These are phyloP conservation scores for Solanum bulbocastanum DNA, from an alignment of 257 asterid genomes.

Conservation along the genomic window DNA sequence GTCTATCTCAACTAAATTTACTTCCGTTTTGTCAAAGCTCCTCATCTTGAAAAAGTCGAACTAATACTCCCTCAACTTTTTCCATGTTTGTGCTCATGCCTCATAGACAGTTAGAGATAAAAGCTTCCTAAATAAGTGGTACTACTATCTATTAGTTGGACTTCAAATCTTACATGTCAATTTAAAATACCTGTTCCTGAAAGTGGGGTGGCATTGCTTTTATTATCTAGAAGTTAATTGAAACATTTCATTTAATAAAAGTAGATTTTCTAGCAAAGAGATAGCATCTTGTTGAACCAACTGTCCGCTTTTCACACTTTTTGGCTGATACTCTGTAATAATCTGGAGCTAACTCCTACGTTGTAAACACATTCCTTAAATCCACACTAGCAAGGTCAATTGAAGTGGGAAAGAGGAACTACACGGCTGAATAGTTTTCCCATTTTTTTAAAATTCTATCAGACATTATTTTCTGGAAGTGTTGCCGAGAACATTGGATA, in stretches of 20 bases:
- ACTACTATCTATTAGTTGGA: neutral
- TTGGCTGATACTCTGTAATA: neutral
- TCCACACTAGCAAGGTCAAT: neutral
- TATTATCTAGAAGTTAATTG: neutral
- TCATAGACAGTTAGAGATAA: neutral
- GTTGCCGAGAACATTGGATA: constrained; percentile 88
- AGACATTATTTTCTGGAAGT: constrained; percentile 84
- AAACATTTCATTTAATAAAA: neutral
- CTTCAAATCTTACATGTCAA: neutral
- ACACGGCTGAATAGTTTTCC: neutral
- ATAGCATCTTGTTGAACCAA: neutral
- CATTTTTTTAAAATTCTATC: neutral
- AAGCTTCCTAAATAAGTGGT: neutral
- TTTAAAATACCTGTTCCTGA: neutral
- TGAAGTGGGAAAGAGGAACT: neutral
- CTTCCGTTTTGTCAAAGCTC: neutral
- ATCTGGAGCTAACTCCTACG: neutral
- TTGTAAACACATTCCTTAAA: neutral
- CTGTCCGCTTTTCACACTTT: neutral
- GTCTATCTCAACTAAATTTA: neutral
- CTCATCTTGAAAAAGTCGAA: neutral
- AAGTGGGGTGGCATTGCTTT: neutral
- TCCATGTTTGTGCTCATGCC: neutral
- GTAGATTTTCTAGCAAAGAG: neutral
- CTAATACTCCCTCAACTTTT: neutral